A percentile compares a stretch with the other conserved stretches of the same genome.
phyloP scores from a whole-genome alignment of 2,329 filamentous ascomycete species.

The Aspergillus ustus region DNA sequence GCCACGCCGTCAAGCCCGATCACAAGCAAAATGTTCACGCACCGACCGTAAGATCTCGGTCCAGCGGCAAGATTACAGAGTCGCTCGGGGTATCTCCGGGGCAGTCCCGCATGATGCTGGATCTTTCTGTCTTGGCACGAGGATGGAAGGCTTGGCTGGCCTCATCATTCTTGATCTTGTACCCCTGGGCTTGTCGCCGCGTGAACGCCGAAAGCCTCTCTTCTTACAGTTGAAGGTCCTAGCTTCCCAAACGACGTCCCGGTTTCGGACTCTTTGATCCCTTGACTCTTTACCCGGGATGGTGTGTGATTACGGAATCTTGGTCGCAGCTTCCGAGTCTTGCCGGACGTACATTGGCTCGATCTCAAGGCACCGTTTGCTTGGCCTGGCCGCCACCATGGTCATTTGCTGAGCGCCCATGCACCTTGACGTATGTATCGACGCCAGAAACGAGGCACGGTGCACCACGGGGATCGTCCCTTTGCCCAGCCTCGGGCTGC shows the following conservation, averaged over 20 bases:
- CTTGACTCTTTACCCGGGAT: background rate
- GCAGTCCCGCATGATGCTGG: background rate
- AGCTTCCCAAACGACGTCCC: background rate
- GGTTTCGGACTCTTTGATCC: background rate
- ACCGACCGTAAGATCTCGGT: too few relatives aligned
- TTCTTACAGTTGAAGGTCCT: background rate
- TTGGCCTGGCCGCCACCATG: constrained; percentile 6
- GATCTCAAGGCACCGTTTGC: constrained; percentile 2
- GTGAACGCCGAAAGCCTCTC: too few relatives aligned
- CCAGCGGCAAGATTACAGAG: too few relatives aligned
- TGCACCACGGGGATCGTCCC: background rate
- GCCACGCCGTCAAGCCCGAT: too few relatives aligned
- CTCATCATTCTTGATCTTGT: background rate
- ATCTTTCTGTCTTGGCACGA: background rate
- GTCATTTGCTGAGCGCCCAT: background rate
- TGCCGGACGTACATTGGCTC: background rate
- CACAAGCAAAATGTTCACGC: too few relatives aligned
- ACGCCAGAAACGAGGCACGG: background rate
- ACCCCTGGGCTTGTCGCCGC: background rate
- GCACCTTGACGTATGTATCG: constrained; percentile 3
- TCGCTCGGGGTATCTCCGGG: background rate
- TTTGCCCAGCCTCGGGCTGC: background rate
- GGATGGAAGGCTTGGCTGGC: background rate
- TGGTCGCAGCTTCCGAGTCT: background rate
- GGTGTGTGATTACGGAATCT: background rate